Conservation (phyloP, 2,329 filamentous ascomycete species). For the Aspergillus tubingensis region DNA sequence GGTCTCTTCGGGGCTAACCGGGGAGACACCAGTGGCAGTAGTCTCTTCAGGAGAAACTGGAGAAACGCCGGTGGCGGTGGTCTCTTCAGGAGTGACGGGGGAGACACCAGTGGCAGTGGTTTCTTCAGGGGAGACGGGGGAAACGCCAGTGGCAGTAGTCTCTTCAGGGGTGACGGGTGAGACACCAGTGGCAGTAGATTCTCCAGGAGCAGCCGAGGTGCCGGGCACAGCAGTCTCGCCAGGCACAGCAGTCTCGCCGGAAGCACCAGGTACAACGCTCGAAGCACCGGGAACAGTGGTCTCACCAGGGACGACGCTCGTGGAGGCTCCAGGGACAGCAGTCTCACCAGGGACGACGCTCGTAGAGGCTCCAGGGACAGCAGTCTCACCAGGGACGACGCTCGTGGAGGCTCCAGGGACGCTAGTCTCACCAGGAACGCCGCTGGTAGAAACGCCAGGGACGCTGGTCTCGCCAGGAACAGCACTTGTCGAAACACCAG, state of each 20-base stretch:
- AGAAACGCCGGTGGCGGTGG: constrained; percentile 13
- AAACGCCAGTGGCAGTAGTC: too few relatives aligned
- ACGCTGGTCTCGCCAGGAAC: too few relatives aligned
- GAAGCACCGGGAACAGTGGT: constrained; percentile 9
- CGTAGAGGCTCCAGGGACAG: not conserved
- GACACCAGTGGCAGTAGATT: not conserved
- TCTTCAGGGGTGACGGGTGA: not conserved
- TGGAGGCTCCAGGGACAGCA: too few relatives aligned
- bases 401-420: constrained; percentile 4
- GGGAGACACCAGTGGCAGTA: not conserved
- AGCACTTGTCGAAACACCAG: too few relatives aligned
- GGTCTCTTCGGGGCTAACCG: not conserved
- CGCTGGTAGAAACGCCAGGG: too few relatives aligned
- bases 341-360: constrained; percentile 1
- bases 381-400: constrained; percentile 3
- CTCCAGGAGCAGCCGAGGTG: too few relatives aligned
- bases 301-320: not conserved
- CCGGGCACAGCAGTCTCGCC: too few relatives aligned
- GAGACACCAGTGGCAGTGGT: not conserved
- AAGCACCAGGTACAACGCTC: not conserved
- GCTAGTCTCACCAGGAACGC: constrained; percentile 1
- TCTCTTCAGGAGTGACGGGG: not conserved
- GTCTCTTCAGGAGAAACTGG: constrained; percentile 3
- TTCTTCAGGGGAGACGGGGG: too few relatives aligned
- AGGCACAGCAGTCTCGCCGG: too few relatives aligned